Base-by-base conservation (phyloP, 345 rosid species). In the Murraya paniculata region DNA sequence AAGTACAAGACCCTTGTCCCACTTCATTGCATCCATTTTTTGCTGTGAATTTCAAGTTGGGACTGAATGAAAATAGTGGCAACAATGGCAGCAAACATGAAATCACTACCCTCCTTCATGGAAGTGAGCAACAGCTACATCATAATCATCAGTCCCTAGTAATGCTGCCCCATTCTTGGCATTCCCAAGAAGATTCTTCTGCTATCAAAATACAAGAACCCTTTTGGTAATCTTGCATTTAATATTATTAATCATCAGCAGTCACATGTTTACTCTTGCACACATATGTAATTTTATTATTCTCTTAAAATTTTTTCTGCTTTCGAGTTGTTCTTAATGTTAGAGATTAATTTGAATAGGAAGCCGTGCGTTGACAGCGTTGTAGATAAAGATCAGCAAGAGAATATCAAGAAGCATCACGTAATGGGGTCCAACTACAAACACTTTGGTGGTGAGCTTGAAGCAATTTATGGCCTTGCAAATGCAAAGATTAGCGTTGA, bases 361-460 rank as follows among this genome's bases (percentile, higher is more conserved):
- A 25, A 75, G 50, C 50, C 50, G 50, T 3, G 50, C 50, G 50
- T n/a, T n/a, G n/a, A n/a, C n/a, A n/a, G n/a, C n/a, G n/a, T 45
- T 45, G 50, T 45, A 45, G 16, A 45, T 13, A 45, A 45, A 45
- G 50, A 45, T 45, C 50, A 45, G 18, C 50, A 16, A 45, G 50
- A 45, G 57, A 53, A 18, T 53, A 4, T 53, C 57, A 53, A 53
- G 57, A 53, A 53, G 22, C 57, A 53, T 53, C 50, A 45, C 50
- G 57, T 5, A 53, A 53, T 53, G 76, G 88, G 69, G 50, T 58
- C 50, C 65, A 85, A 81, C 73, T 79, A 33, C 68, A 57, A 73
- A 59, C 55, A 77, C 14, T 85, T 75, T 48, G 81, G 80, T 38
- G 81, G 80, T 21, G 90, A 85, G 81, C 88, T 87, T 39, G 88